Evolutionary conservation across 805 yeast genomes (phyloP).

Genomic region (Kuraishia hungarica): DNA sequence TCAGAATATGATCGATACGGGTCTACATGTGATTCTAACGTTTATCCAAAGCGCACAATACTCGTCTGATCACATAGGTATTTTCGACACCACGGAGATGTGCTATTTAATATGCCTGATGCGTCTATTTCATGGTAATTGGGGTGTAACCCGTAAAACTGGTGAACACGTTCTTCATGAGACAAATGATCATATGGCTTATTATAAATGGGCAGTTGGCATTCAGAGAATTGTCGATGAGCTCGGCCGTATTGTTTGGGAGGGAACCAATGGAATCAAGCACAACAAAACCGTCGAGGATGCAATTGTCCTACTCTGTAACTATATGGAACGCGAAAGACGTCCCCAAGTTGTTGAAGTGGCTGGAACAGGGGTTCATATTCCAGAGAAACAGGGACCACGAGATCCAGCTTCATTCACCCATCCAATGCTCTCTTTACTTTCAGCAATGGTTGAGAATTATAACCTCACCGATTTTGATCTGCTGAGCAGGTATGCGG

Average conservation of each 20-base stretch:
- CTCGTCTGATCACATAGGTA: background rate
- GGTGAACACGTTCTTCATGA: constrained; percentile 29
- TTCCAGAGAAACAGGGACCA: constrained; percentile 29
- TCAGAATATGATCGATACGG: background rate
- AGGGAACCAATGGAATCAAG: constrained; percentile 9
- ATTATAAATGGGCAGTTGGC: constrained; percentile 28
- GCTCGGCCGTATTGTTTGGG: constrained; percentile 16
- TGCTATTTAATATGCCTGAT: background rate
- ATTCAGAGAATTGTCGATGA: constrained; percentile 14
- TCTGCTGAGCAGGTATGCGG: constrained; percentile 10
- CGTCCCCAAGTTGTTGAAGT: constrained; percentile 17
- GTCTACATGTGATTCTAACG: background rate
- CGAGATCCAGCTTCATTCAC: constrained; percentile 44
- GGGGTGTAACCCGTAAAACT: background rate
- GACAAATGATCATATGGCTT: constrained; percentile 37
- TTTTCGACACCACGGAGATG: background rate
- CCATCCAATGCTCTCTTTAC: constrained; percentile 50
- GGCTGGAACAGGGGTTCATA: constrained; percentile 16
- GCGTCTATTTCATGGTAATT: background rate
- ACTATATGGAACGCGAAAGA: constrained; percentile 18
- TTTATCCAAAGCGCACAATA: background rate
- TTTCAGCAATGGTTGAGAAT: constrained; percentile 34
- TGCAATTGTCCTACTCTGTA: constrained; percentile 27
- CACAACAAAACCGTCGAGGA: constrained; percentile 15
- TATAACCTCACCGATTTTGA: constrained; percentile 20